These are phyloP conservation scores for Sporothrix curviconia DNA, from an alignment of 2,329 filamentous ascomycete genomes.

Conservation along the genomic window DNA sequence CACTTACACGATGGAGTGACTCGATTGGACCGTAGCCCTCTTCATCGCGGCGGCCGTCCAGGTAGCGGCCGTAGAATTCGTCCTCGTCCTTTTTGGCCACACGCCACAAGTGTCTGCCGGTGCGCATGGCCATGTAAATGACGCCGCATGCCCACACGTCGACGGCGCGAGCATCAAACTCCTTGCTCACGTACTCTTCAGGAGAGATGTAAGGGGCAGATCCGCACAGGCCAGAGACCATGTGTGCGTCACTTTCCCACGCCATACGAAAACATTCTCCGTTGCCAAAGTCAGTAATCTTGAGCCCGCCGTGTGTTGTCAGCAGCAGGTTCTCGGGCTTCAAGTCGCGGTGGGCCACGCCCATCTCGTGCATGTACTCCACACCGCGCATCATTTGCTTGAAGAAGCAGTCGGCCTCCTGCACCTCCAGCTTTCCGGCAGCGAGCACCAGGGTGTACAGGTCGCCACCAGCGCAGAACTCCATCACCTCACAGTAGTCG, in stretches of 20 bases:
- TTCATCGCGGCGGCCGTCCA: conserved; percentile 87
- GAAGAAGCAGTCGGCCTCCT: conserved; percentile 96
- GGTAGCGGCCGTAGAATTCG: conserved; percentile 91
- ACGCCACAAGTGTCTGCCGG: conserved; percentile 90
- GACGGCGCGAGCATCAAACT: conserved; percentile 95
- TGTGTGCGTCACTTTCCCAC: conserved; percentile 96
- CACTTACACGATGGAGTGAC: conserved; percentile 80
- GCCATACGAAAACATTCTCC: conserved; percentile 99
- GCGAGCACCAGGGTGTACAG: conserved; percentile 89
- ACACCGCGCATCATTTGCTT: conserved; percentile 99
- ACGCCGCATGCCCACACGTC: conserved; percentile 98
- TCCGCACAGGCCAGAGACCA: conserved; percentile 94
- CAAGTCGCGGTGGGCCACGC: conserved; percentile 90
- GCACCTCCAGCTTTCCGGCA: conserved; percentile 82
- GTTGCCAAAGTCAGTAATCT: conserved; percentile 98
- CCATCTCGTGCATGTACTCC: conserved; percentile 99
- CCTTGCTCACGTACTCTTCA: conserved; percentile 89
- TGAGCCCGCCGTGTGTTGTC: conserved; percentile 85
- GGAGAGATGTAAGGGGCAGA: conserved; percentile 96
- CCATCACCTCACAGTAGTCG: conserved; percentile 98
- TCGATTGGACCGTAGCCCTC: conserved; percentile 96
- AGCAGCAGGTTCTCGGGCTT: conserved; percentile 95
- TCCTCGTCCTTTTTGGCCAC: conserved; percentile 96
- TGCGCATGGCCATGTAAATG: conserved; percentile 99
- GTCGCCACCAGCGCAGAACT: conserved; percentile 95